Evolutionary conservation across 2,329 filamentous ascomycete genomes (phyloP).

Genomic region (Neospermospora avenae): DNA sequence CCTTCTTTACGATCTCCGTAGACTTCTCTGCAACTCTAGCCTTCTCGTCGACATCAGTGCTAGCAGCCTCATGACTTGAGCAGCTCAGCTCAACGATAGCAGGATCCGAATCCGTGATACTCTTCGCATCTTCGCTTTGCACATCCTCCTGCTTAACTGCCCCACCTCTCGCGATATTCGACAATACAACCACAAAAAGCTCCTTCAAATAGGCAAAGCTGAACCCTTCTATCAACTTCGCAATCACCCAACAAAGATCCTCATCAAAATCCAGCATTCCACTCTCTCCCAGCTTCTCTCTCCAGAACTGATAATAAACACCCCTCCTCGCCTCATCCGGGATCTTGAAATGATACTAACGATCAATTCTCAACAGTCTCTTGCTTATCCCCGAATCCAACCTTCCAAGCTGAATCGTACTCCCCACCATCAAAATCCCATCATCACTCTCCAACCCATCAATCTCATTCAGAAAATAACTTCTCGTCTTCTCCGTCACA

Average conservation of each 20-base stretch:
- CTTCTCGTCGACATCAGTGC: background rate
- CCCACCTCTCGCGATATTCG: conserved; percentile 46
- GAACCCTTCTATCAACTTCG: conserved; percentile 58
- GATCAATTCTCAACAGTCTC: conserved; percentile 62
- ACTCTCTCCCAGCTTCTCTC: conserved; percentile 52
- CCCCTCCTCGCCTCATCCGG: conserved; percentile 51
- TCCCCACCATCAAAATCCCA: conserved; percentile 67
- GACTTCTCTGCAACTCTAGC: background rate
- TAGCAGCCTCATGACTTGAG: background rate
- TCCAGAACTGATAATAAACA: conserved; percentile 62
- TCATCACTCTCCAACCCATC: conserved; percentile 68
- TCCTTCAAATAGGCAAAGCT: conserved; percentile 70
- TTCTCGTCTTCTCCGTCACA: conserved; percentile 55
- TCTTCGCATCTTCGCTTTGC: conserved; percentile 56
- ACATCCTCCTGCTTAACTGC: conserved; percentile 42
- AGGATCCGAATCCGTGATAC: conserved; percentile 20
- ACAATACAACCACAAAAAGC: conserved; percentile 59
- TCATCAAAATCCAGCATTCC: conserved; percentile 57
- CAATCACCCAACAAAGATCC: conserved; percentile 53
- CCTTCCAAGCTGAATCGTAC: conserved; percentile 62
- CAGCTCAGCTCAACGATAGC: conserved; percentile 9
- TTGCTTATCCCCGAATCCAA: conserved; percentile 66
- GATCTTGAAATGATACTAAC: conserved; percentile 63
- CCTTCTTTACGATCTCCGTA: conserved; percentile 6
- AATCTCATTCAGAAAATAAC: conserved; percentile 71